Percentiles rank a stretch among this genome's conserved stretches.
Conservation (phyloP, 352 stramenopile genomes). For the Peronosclerospora sorghi region DNA sequence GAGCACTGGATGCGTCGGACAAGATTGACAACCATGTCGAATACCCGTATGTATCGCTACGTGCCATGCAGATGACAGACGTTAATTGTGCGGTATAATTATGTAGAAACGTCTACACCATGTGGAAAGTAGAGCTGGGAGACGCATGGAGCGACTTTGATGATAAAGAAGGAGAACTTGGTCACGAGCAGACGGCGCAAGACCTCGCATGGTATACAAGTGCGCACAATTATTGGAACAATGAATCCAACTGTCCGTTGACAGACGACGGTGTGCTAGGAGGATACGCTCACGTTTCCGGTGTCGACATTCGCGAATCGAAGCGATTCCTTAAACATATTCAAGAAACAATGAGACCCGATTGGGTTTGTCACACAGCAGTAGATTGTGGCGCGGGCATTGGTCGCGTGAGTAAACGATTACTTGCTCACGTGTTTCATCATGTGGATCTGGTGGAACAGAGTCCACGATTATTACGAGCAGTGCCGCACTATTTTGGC, state of each 20-base stretch:
- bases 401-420: constrained; percentile 89
- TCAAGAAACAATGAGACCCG: constrained; percentile 25
- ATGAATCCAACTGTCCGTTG: constrained; percentile 86
- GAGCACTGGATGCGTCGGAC: constrained; percentile 41
- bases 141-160: constrained; percentile 16
- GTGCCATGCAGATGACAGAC: neutral
- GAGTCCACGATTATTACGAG: constrained; percentile 83
- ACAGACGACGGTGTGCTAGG: constrained; percentile 92
- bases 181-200: neutral
- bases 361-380: constrained; percentile 34
- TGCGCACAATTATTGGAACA: constrained; percentile 71
- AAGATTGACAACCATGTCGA: constrained; percentile 45
- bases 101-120: constrained; percentile 51
- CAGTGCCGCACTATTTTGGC: constrained; percentile 85
- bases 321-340: constrained; percentile 42
- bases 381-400: constrained; percentile 89
- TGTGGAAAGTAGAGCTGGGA: constrained; percentile 57
- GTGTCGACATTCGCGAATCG: constrained; percentile 70
- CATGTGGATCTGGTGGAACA: constrained; percentile 92
- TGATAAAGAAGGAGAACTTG: constrained; percentile 1
- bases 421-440: constrained; percentile 84
- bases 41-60: constrained; percentile 33
- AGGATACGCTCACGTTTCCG: constrained; percentile 79
- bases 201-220: constrained; percentile 58
- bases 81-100: neutral